These are phyloP conservation scores for Mrakia blollopis DNA, from an alignment of 768 basidiomycete genomes.

Conservation along the genomic window DNA sequence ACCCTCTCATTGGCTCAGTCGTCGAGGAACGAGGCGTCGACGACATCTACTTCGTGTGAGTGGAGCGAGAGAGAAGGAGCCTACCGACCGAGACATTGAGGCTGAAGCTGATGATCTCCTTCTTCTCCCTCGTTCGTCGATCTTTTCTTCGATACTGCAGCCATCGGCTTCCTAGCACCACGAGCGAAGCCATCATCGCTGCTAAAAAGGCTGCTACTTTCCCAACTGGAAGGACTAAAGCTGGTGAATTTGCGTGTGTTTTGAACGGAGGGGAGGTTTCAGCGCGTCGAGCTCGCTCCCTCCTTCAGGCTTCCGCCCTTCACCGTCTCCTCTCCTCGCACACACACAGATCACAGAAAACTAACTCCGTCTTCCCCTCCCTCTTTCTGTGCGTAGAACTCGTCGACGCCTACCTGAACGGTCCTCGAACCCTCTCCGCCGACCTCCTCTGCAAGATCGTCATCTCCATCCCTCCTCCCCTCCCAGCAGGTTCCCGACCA, in stretches of 20 bases:
- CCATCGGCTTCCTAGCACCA: constrained; percentile 50
- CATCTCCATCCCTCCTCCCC: constrained; percentile 34
- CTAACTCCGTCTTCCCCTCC: constrained; percentile 24
- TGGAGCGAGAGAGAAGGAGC: constrained; percentile 17
- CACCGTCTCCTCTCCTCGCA: neutral
- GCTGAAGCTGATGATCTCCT: constrained; percentile 12
- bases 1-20: constrained; percentile 64
- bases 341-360: no score
- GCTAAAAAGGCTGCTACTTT: constrained; percentile 50
- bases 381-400: constrained; percentile 47
- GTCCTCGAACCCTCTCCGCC: constrained; percentile 65
- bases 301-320: neutral
- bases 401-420: constrained; percentile 69
- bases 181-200: constrained; percentile 50
- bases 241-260: constrained; percentile 48
- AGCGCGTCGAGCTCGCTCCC: neutral
- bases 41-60: constrained; percentile 65
- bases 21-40: constrained; percentile 52
- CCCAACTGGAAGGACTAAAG: constrained; percentile 55
- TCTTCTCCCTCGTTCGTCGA: constrained; percentile 17
- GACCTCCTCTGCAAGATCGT: constrained; percentile 63
- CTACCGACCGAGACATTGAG: neutral
- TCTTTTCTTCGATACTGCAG: no score
- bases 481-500: constrained; percentile 41
- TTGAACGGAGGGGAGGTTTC: neutral